Evolutionary conservation across 805 yeast species (phyloP).

Genomic region (Schwanniomyces polymorphus): DNA sequence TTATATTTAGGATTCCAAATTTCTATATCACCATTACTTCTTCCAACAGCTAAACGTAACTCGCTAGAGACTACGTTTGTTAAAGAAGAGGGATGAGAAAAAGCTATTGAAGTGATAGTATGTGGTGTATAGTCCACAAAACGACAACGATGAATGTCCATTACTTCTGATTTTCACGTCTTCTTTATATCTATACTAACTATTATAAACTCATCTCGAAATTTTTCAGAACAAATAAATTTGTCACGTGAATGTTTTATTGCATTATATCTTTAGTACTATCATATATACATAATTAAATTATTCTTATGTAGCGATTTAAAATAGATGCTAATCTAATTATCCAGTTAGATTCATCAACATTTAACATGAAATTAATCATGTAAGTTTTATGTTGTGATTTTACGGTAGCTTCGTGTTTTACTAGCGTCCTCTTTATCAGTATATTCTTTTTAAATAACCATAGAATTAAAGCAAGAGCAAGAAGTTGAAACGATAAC

Average conservation of each 20-base stretch:
- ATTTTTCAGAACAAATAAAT: constrained; percentile 11
- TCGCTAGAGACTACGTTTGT: constrained; percentile 44
- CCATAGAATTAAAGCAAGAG: constrained; percentile 42
- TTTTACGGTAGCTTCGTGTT: constrained; percentile 19
- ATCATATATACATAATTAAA: not conserved
- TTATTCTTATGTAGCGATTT: constrained; percentile 41
- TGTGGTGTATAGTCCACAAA: constrained; percentile 89
- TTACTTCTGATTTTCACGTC: constrained; percentile 15
- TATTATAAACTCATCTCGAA: constrained; percentile 15
- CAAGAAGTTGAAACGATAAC: constrained; percentile 33
- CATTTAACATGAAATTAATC: constrained; percentile 42
- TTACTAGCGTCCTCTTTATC: constrained; percentile 40
- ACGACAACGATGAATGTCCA: constrained; percentile 87
- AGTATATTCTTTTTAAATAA: constrained; percentile 39
- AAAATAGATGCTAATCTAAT: constrained; percentile 34
- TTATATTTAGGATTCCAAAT: constrained; percentile 85
- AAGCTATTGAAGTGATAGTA: constrained; percentile 77
- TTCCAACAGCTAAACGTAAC: constrained; percentile 83
- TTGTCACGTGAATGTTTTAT: constrained; percentile 2
- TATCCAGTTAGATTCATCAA: constrained; percentile 46
- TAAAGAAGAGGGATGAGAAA: constrained; percentile 57
- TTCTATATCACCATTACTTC: constrained; percentile 93
- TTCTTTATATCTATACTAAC: not conserved
- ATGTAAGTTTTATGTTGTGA: constrained; percentile 36
- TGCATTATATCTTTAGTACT: not conserved